Base-by-base conservation (phyloP, 2,329 filamentous ascomycete genomes). In the Coniochaeta sp. region DNA sequence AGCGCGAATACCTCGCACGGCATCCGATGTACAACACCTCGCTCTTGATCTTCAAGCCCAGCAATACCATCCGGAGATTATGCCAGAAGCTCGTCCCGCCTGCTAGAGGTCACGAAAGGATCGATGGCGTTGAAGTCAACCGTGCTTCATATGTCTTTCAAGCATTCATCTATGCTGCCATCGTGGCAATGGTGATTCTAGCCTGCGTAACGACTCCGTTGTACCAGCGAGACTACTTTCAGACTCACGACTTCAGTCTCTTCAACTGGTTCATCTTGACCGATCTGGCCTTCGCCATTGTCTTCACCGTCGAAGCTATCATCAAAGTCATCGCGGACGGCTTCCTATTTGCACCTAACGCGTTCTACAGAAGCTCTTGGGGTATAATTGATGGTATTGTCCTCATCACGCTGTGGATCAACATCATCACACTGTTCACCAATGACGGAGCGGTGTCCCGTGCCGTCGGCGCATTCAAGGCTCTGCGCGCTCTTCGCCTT, bases 391-490 rank as follows among this genome's bases (percentile, higher is more conserved):
- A 99, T 64, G 90, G 87, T 0, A 70, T 97, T 42, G 94, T 99
- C 58, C 75, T 99, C 50, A 74, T 96, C 52, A 97, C 94, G 0
- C 79, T 99, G 8, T 97, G 94, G 92, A 86, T 96, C 64, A 97
- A 95, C 62, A 90, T 99, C 48, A 75, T 85, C 46, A 94, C 91
- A 0, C 83, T 92, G 1, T 76, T 99, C 51, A 80, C 81, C 62
- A 85, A 91, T 52, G 87, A 95, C 58, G 89, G 89, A 38, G 85
- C 86, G 52, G 85, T 96, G 51, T 95, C 92, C 5, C 79, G 94
- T 66, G 90, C 91, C 16, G 89, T 97, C 32, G 95, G 94, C 22
- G 94, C 94, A n/a, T 97, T 99, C 76, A 99, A 99, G 73, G 94
- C 94, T 7, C 77, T 99, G 46, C 85, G 94, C 71, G 95, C 95